Conservation (phyloP, 495 filamentous ascomycete genomes). For the Neurospora africana region DNA sequence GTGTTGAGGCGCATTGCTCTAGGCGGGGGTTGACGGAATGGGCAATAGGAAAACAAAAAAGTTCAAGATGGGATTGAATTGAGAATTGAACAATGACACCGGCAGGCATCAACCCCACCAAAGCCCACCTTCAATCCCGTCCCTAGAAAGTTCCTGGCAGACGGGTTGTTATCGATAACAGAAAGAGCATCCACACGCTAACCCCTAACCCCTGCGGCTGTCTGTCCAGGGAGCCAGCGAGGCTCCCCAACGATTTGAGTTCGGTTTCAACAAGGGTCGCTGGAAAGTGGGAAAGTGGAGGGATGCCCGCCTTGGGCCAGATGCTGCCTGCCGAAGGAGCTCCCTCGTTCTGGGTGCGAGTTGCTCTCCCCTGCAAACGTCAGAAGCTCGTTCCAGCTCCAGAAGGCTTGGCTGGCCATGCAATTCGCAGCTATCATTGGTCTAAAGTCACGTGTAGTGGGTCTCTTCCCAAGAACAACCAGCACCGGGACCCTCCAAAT, state of each 20-base stretch:
- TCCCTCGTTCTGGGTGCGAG: not conserved
- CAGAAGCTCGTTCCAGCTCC: not conserved
- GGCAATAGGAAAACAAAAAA: not conserved
- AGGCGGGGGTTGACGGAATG: not conserved
- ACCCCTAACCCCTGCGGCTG: not conserved
- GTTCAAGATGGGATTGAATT: not conserved
- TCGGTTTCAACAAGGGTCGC: not conserved
- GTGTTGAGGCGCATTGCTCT: not conserved
- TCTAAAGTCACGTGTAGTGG: conserved; percentile 22
- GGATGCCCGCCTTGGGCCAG: not conserved
- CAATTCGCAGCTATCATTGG: not conserved
- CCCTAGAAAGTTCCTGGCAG: not conserved
- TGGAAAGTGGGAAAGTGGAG: not conserved
- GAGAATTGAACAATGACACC: not conserved
- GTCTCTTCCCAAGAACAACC: conserved; percentile 16
- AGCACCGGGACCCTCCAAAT: conserved; percentile 22
- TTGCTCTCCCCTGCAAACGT: conserved; percentile 1
- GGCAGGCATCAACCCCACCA: not conserved
- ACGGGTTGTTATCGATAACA: not conserved
- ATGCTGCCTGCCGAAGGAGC: not conserved
- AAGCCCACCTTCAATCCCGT: not conserved
- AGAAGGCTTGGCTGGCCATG: not conserved
- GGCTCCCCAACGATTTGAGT: not conserved
- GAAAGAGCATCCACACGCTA: not conserved
- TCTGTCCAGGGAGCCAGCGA: no score